phyloP scores from a whole-genome alignment of 257 asterid genomes.

The Salvia splendens region DNA sequence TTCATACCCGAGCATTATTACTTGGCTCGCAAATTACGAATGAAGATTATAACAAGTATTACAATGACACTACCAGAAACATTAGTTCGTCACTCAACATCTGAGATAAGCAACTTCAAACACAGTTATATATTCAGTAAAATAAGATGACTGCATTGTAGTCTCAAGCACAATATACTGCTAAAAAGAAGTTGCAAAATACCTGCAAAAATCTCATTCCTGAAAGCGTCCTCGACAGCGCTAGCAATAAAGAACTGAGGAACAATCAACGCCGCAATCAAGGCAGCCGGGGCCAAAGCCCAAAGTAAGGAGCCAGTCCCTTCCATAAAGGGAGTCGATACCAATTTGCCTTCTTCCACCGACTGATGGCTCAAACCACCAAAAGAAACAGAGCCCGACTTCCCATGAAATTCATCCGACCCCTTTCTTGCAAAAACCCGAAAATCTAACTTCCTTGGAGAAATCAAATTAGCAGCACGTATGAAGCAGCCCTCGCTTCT shows the following conservation, averaged over 20 bases:
- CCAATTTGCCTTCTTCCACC: conserved; percentile 66
- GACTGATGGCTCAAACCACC: conserved; percentile 73
- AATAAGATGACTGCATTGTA: background rate
- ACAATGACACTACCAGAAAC: too few species aligned
- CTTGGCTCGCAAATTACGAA: too few species aligned
- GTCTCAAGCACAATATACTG: background rate
- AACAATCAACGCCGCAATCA: conserved; percentile 62
- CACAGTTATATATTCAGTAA: background rate
- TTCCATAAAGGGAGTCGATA: conserved; percentile 68
- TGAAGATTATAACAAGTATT: too few species aligned
- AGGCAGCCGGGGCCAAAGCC: conserved; percentile 83
- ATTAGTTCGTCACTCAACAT: too few species aligned
- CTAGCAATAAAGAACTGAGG: conserved; percentile 60
- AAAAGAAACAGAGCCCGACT: conserved; percentile 80
- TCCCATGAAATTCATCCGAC: conserved; percentile 72
- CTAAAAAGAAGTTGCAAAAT: conserved; percentile 18
- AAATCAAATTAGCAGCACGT: conserved; percentile 36
- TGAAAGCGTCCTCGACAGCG: conserved; percentile 59
- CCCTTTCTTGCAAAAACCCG: conserved; percentile 41
- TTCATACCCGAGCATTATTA: too few species aligned
- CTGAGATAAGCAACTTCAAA: conserved; percentile 5
- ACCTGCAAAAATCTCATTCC: conserved; percentile 72
- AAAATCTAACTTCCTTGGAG: conserved; percentile 44
- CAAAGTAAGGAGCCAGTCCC: conserved; percentile 65
- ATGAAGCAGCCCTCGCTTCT: conserved; percentile 38